Evolutionary conservation across 108 stramenopile genomes (phyloP), one percentile per base, ranked within the genome.

Genomic region (Mayamaea pseudoterrestris): DNA sequence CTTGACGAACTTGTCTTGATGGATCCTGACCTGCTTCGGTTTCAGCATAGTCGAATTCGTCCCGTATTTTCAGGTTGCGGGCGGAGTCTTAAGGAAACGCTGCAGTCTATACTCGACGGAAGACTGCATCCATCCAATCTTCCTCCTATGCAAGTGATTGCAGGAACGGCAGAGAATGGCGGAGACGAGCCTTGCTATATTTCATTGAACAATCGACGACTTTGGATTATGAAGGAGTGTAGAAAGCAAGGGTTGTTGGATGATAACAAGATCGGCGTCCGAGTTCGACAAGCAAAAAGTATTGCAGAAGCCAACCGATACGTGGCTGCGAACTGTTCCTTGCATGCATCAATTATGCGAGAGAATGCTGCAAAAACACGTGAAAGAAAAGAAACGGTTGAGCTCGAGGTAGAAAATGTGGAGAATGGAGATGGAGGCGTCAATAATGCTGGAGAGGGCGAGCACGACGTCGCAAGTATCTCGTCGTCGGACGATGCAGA

Each of bases 61-160:
- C 83, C 91, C 0, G 25, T 72, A 18, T 95, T 95, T 58, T 74
- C 71, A 41, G 90, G 92, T 16, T 95, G 94, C 66, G 92, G 90
- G 0, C 68, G 90, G 1, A 64, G 73, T 27, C 78, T 95, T 5
- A 41, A 54, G 13, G 66, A 65, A 34, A 93, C 92, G 3, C 53
- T 92, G 36, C 74, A 83, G 13, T 65, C 68, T 29, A 85, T 95
- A 40, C 74, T 83, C 24, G 43, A 47, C 3, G 88, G 85, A 5
- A 46, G 59, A 36, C 60, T 80, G 1, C 30, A 35, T 20, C 53
- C 78, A 0, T 49, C 41, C 0, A 86, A 93, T 54, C 60, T 95
- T 27, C 94, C 92, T 9, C 74, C 74, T 29, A 95, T 95, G 43
- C 88, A 93, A 58, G 80, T 90, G 7, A 30, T 90, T 1, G 66